Evolutionary conservation across 169 alveolate genomes (phyloP), one percentile per base, ranked within the genome.

Genomic region (Cryptosporidium canis): DNA sequence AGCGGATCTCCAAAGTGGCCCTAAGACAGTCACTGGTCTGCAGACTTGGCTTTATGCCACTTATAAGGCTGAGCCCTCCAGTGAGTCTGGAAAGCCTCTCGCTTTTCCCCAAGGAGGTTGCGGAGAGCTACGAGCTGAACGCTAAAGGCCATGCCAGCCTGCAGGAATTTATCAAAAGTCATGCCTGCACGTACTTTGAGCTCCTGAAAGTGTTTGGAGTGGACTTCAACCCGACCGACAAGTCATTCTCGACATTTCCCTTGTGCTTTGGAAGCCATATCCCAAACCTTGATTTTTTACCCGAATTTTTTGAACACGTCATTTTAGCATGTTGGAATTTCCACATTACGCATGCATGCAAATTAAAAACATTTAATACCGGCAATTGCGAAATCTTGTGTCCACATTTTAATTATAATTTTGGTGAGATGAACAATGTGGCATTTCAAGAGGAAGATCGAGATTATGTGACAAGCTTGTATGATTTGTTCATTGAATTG

Each of bases 261-360:
- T 29, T 77, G 18, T 77, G 71, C 39, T 55, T 77, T 77, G 87
- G 87, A 9, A 61, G 61, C 33, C 58, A 24, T 7, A n/a, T 77
- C 7, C 87, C 87, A 55, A 61, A 77, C 58, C n/a, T 77, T 12
- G 87, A 77, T 77, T 27, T 21, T 55, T 58, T 77, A 41, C 87
- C 87, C 14, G 44, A 58, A 12, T 58, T 61, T 53, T 21, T 77
- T 27, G 70, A 77, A 24, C 51, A 61, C 43, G 35, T 77, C 41
- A 77, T 77, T 35, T 41, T 61, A 24, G 66, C 33, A 58, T 77
- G 47, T 39, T 55, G 68, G 84, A 55, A 70, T 48, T 70, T 47
- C 67, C 84, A 70, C 67, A 70, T 47, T 47, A 29, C 27, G 24
- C 35, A 48, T 47, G 64, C 53, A 24, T 12, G 47, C 14, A 33